Evolutionary conservation across 495 filamentous ascomycete species (phyloP), one percentile per base, ranked within the genome.

Genomic region (Tuber brumale): DNA sequence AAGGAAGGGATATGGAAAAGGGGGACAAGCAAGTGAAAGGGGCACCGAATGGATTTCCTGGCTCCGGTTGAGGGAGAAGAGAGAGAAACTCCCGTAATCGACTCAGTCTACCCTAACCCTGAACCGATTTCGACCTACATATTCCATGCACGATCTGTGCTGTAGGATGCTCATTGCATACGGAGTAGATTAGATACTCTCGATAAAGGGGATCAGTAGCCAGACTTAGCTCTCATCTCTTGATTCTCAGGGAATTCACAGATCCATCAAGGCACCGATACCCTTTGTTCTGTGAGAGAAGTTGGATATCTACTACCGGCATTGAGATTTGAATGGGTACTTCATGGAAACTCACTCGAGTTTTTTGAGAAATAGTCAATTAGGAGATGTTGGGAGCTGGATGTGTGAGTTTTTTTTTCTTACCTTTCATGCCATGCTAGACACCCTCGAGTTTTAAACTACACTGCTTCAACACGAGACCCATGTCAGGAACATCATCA

Each of bases 401-500:
- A 18, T 35, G 27, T 19, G 57, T 66, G 57, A 66, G 57, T 66
- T 66, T 66, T 66, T 66, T n/a, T 66, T 66, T 35, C 57, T 35
- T 35, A 8, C 57, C 27, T 35, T 27, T 66, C 57, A 35, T 66
- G 57, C 27, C 18, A 66, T 66, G 57, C 27, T 66, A 66, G 57
- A 66, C 27, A 66, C 57, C 57, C 57, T 66, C 57, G 57, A 66
- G 57, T 66, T 66, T 66, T 66, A 66, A 66, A 66, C 57, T 35
- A 66, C 57, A 66, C 57, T 66, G 57, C 57, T 66, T 66, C 27
- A 35, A 66, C 57, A 66, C 57, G 31, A 66, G 27, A 35, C 57
- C 57, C 57, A 66, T 66, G 57, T 66, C 57, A 66, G 57, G 57
- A 35, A 66, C 57, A 66, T 66, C 51, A 61, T 61, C 57, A 66